phyloP scores from a whole-genome alignment of 495 filamentous ascomycete genomes.

The Penicillium salamii region DNA sequence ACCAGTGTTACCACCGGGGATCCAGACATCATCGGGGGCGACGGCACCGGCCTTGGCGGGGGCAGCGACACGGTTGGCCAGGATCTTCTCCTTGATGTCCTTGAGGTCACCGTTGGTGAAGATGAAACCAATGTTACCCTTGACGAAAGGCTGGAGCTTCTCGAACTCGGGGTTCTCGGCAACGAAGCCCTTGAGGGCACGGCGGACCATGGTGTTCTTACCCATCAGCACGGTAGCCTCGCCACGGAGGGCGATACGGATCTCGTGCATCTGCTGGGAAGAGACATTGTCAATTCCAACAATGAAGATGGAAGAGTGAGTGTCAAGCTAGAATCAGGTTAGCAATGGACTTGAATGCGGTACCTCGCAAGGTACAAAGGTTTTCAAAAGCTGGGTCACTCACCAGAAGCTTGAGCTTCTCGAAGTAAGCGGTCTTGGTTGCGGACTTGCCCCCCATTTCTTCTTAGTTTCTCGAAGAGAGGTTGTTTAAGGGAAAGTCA shows the following conservation, averaged over 20 bases:
- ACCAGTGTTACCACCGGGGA: constrained; percentile 97
- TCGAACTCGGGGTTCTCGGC: constrained; percentile 91
- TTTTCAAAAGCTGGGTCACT: neutral
- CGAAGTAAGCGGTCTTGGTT: constrained; percentile 97
- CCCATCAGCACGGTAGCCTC: constrained; percentile 96
- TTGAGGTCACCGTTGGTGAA: constrained; percentile 98
- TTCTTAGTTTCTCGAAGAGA: constrained; percentile 87
- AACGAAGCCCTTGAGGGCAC: constrained; percentile 95
- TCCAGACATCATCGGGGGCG: constrained; percentile 83
- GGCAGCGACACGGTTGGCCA: constrained; percentile 94
- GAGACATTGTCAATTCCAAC: constrained; percentile 94
- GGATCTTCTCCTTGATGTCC: constrained; percentile 85
- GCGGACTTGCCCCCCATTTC: constrained; percentile 98
- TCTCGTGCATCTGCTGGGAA: constrained; percentile 99
- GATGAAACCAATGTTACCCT: constrained; percentile 98
- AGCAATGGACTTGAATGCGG: too few relatives aligned
- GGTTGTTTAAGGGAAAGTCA: constrained; percentile 88
- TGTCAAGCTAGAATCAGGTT: constrained; percentile 41
- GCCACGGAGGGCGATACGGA: constrained; percentile 81
- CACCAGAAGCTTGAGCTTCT: constrained; percentile 86
- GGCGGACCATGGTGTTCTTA: constrained; percentile 99
- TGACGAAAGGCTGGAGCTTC: constrained; percentile 91
- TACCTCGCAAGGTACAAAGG: too few relatives aligned
- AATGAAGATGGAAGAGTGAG: constrained; percentile 95
- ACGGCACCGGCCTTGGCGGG: constrained; percentile 96